A percentile compares a stretch with the other conserved stretches of the same genome.
Evolutionary conservation across 75 land plant species (phyloP).

Genomic region (Isoetes taiwanensis): DNA sequence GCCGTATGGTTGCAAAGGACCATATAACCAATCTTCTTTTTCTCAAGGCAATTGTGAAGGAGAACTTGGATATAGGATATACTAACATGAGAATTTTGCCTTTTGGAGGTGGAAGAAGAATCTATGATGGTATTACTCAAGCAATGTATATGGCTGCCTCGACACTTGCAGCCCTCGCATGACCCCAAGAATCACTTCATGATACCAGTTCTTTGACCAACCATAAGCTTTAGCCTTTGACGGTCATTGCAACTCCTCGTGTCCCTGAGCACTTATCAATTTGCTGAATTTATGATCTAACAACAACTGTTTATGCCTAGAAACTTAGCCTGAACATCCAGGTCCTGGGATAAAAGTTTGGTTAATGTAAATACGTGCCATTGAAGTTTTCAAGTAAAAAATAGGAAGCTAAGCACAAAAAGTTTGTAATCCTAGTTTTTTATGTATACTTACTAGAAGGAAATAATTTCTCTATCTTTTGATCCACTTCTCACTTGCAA

Average conservation of each 20-base stretch:
- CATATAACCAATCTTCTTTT: conserved; percentile 52
- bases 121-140: conserved; percentile 66
- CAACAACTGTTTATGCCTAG: too few species aligned
- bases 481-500: too few species aligned
- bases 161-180: conserved; percentile 56
- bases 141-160: too few species aligned
- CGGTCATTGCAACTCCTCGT: conserved; percentile 37
- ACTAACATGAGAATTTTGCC: conserved; percentile 63
- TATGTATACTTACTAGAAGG: too few species aligned
- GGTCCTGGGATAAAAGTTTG: too few species aligned
- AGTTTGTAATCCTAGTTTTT: too few species aligned
- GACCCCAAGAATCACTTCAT: conserved; percentile 22
- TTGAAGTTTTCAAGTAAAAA: too few species aligned
- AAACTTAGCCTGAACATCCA: too few species aligned
- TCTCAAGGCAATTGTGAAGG: conserved; percentile 68
- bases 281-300: too few species aligned
- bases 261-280: conserved; percentile 6
- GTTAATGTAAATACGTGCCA: too few species aligned
- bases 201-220: conserved; percentile 59
- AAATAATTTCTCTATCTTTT: too few species aligned
- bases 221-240: conserved; percentile 62
- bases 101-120: conserved; percentile 81
- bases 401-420: too few species aligned
- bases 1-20: conserved; percentile 52
- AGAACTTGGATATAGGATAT: conserved; percentile 31